Evolutionary conservation across 169 alveolate species (phyloP).

Genomic region (Cryptosporidium canis): DNA sequence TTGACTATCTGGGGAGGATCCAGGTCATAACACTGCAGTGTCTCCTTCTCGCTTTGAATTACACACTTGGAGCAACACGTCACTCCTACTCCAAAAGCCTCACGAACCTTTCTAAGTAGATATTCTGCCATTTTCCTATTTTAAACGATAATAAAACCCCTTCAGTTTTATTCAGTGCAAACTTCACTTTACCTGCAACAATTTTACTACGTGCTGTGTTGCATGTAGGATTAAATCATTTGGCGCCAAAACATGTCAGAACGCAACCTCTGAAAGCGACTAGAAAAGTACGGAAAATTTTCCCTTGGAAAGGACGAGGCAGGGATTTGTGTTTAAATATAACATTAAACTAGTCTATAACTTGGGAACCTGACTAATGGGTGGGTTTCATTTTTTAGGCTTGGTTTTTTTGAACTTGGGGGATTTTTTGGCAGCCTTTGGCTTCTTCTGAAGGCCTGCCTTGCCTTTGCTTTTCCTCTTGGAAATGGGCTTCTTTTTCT

Average conservation of each 20-base stretch:
- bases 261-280: not conserved
- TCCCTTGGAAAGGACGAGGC: not conserved
- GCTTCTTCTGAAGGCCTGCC: not conserved
- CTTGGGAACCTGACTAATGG: not conserved
- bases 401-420: not conserved
- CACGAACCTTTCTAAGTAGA: not conserved
- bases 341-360: not conserved
- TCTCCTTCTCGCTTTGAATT: conserved; percentile 1
- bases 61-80: conserved; percentile 37
- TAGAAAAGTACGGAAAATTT: not conserved
- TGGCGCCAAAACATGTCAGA: conserved; percentile 20
- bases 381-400: not conserved
- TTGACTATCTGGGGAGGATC: conserved; percentile 68
- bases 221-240: not conserved
- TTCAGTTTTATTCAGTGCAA: not conserved
- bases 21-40: conserved; percentile 40
- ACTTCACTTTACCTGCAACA: not conserved
- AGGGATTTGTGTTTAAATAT: not conserved
- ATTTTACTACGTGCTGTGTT: not conserved
- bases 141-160: not conserved
- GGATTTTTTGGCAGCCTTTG: not conserved
- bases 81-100: not conserved
- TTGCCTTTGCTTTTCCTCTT: not conserved
- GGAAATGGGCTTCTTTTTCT: not conserved
- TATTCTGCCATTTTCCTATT: not conserved